A percentile compares a stretch with the other conserved stretches of the same genome.
phyloP scores from a whole-genome alignment of 1,139 yeast genomes.

The Scheffersomyces parashehatae region DNA sequence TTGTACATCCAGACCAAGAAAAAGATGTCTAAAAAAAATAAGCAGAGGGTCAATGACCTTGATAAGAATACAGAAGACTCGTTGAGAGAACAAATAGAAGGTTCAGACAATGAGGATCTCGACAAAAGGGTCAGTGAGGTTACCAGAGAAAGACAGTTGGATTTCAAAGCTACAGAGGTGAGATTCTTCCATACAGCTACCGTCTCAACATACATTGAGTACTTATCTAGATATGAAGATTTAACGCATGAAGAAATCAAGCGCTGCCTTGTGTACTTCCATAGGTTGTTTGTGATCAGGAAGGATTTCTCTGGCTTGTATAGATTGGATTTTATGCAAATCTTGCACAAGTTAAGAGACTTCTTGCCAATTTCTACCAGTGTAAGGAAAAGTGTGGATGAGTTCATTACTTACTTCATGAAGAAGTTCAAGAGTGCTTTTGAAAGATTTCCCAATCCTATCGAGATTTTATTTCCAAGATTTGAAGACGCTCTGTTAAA shows the following conservation, averaged over 20 bases:
- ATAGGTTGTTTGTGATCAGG: slow-evolving; percentile 62
- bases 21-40: slow-evolving; percentile 22
- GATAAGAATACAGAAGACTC: slow-evolving; percentile 29
- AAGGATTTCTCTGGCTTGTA: slow-evolving; percentile 63
- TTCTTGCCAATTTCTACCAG: slow-evolving; percentile 34
- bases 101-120: slow-evolving; percentile 46
- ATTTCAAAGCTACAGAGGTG: slow-evolving; percentile 40
- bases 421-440: slow-evolving; percentile 54
- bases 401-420: slow-evolving; percentile 69
- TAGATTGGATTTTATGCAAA: slow-evolving; percentile 71
- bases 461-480: slow-evolving; percentile 71
- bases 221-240: slow-evolving; percentile 59
- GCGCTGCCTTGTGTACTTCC: slow-evolving; percentile 68
- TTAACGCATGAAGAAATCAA: slow-evolving; percentile 61
- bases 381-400: slow-evolving; percentile 60
- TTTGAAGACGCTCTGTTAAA: slow-evolving; percentile 45
- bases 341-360: slow-evolving; percentile 32
- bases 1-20: slow-evolving; percentile 55
- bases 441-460: slow-evolving; percentile 56
- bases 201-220: slow-evolving; percentile 54
- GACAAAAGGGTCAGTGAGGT: slow-evolving; percentile 40
- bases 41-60: slow-evolving; percentile 21
- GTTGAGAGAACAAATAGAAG: slow-evolving; percentile 39
- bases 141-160: slow-evolving; percentile 52
- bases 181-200: slow-evolving; percentile 42